These are phyloP conservation scores for Austroboletus festivus DNA, from an alignment of 768 basidiomycete species.

Conservation along the genomic window DNA sequence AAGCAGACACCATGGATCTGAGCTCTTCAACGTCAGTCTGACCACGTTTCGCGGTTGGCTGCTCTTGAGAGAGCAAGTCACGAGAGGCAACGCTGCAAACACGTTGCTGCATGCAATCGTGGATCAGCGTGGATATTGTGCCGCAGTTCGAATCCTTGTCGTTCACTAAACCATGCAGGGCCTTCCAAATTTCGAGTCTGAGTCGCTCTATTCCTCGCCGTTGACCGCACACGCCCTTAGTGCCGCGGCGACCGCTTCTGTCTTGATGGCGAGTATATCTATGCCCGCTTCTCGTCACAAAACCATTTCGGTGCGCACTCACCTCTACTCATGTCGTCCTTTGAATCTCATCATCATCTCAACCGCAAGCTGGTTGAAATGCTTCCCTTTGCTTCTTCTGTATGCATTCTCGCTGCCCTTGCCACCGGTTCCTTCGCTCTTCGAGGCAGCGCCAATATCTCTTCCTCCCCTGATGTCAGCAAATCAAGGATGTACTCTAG, in stretches of 20 bases:
- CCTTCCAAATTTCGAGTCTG: conserved; percentile 29
- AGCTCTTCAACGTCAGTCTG: not conserved
- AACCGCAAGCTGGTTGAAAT: conserved; percentile 36
- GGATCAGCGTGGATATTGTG: conserved; percentile 25
- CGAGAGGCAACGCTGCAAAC: conserved; percentile 29
- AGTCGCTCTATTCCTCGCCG: conserved; percentile 25
- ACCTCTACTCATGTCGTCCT: conserved; percentile 13
- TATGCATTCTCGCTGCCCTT: conserved; percentile 35
- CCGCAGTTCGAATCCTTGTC: conserved; percentile 17
- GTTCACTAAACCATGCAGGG: conserved; percentile 30
- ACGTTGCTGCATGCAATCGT: conserved; percentile 26
- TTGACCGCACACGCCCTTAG: conserved; percentile 29
- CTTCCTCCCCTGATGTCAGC: conserved; percentile 20
- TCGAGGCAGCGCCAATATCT: conserved; percentile 14
- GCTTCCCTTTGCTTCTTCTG: conserved; percentile 34
- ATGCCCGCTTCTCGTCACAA: conserved; percentile 25
- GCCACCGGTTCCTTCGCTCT: conserved; percentile 32
- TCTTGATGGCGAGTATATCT: conserved; percentile 29
- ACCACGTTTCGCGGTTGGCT: conserved; percentile 1
- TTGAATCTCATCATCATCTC: conserved; percentile 7
- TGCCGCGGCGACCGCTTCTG: conserved; percentile 31
- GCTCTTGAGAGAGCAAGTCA: conserved; percentile 8
- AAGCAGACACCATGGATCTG: not conserved
- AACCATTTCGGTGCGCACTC: conserved; percentile 30
- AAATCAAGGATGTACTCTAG: conserved; percentile 34